Percentiles rank a stretch among this genome's conserved stretches.
phyloP scores from a whole-genome alignment of 306 rosid species.

The Ormosia semicastrata region DNA sequence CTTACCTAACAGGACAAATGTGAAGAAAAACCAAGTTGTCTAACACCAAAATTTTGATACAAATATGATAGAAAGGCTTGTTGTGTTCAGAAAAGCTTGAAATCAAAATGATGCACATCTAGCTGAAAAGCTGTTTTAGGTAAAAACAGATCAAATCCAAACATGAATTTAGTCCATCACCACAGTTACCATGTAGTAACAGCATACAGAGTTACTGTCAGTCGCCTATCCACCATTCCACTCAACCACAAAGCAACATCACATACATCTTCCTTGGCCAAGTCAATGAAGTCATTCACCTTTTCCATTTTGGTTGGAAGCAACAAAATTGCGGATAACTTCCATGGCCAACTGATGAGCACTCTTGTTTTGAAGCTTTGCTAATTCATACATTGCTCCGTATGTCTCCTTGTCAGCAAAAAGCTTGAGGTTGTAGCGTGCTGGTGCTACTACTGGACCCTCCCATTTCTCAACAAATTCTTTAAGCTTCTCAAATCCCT shows the following conservation, averaged over 20 bases:
- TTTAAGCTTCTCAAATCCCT: slow-evolving; percentile 91
- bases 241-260: slow-evolving; percentile 20
- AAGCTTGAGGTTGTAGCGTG: slow-evolving; percentile 79
- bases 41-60: slow-evolving; percentile 33
- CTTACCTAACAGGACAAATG: neutral
- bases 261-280: slow-evolving; percentile 15
- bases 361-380: slow-evolving; percentile 79
- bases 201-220: slow-evolving; percentile 30
- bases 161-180: slow-evolving; percentile 21
- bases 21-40: neutral
- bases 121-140: slow-evolving; percentile 14
- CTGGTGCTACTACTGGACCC: slow-evolving; percentile 61
- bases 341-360: slow-evolving; percentile 96
- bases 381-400: slow-evolving; percentile 71
- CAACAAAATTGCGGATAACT: slow-evolving; percentile 82
- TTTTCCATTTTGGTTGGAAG: slow-evolving; percentile 78
- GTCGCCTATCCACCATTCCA: slow-evolving; percentile 20
- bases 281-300: slow-evolving; percentile 57
- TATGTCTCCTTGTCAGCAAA: slow-evolving; percentile 88
- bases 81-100: slow-evolving; percentile 6
- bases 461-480: slow-evolving; percentile 85
- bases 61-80: slow-evolving; percentile 14
- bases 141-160: slow-evolving; percentile 8
- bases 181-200: slow-evolving; percentile 55
- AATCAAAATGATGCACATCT: slow-evolving; percentile 20